Base-by-base conservation (phyloP, 768 basidiomycete species). In the Porpolomopsis calyptriformis region DNA sequence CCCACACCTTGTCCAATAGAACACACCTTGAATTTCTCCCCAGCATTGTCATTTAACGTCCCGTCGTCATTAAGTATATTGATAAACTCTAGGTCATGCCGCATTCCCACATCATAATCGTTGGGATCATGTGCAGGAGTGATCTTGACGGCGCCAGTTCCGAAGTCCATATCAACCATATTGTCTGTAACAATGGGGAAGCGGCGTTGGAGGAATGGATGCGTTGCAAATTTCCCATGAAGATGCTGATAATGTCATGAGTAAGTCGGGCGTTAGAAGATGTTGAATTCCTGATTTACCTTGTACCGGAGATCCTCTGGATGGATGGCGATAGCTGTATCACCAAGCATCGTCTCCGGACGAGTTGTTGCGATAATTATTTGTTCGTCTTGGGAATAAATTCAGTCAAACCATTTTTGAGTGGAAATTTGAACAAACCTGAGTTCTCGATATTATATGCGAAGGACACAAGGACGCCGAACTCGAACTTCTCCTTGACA, bases 41-140 rank as follows among this genome's bases (percentile, higher is more conserved):
- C 94, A 2, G 85, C 86, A 57, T 91, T 93, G 20, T 73, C 79
- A 59, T 97, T 98, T 61, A 92, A 74, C 1, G 93, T 98, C 8
- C 96, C 96, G 58, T 99, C 90, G 55, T 98, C 94, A 57, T 96
- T 94, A 56, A 98, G 61, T 51, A 98, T 83, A 56, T 85, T 97
- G 68, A 99, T 83, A 60, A 96, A 94, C 40, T 86, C 80, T 18
- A 98, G 71, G 12, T 82, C 78, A 60, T 98, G 89, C 31, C 94
- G 69, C 56, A 78, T 58, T 8, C 91, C 96, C 53, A 92, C 90
- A 53, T 91, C 90, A 63, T 93, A 97, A 72, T 99, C 96, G 59
- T 94, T 92, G 11, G 81, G 85, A 61, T 98, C 96, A 60, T 98
- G 96, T 0, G 93, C 96, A n/a, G 96, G 96, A 0, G 96, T 98